A percentile compares a stretch with the other conserved stretches of the same genome.
phyloP scores from a whole-genome alignment of 805 yeast species.

The Barnettozyma siamensis region DNA sequence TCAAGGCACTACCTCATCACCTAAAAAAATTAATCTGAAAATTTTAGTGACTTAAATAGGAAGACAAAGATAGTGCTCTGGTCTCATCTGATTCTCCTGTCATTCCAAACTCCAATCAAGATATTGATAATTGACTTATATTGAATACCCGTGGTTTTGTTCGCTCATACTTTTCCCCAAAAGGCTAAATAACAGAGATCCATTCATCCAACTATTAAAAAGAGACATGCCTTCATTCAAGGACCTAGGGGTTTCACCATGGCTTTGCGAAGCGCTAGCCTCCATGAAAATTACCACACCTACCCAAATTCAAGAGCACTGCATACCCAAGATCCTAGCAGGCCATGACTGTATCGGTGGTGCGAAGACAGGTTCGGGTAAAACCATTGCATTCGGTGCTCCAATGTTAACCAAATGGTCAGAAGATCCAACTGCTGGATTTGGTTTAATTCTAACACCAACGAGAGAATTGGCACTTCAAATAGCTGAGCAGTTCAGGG shows the following conservation, averaged over 20 bases:
- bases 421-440: constrained; percentile 89
- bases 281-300: constrained; percentile 83
- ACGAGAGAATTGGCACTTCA: constrained; percentile 92
- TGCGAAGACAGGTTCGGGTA: constrained; percentile 97
- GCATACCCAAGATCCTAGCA: constrained; percentile 78
- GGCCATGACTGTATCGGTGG: constrained; percentile 95
- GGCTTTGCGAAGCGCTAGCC: constrained; percentile 76
- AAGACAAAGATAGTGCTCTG: background rate
- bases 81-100: too few relatives aligned
- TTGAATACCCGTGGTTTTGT: too few relatives aligned
- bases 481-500: constrained; percentile 94
- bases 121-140: too few relatives aligned
- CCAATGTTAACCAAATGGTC: constrained; percentile 96
- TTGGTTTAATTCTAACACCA: constrained; percentile 85
- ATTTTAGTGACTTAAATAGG: background rate
- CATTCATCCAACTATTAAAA: background rate
- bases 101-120: too few relatives aligned
- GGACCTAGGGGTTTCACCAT: constrained; percentile 70
- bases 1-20: background rate
- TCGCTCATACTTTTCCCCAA: too few relatives aligned
- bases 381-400: constrained; percentile 95
- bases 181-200: too few relatives aligned
- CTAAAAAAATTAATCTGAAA: background rate
- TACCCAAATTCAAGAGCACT: constrained; percentile 78
- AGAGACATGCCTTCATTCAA: constrained; percentile 33